Conservation (phyloP, 257 asterid genomes). For the Lithospermum erythrorhizon region DNA sequence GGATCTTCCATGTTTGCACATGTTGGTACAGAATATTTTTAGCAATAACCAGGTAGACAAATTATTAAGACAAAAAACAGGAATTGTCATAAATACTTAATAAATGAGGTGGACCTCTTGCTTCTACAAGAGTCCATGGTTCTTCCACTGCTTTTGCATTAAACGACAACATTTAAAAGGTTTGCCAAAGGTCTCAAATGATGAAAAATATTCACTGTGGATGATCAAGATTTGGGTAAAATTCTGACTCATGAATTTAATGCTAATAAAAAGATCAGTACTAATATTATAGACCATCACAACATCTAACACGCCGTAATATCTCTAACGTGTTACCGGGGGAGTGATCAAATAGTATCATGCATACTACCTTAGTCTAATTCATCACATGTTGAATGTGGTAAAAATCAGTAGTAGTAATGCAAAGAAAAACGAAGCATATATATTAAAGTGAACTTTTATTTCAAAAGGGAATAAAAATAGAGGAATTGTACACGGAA, state of each 20-base stretch:
- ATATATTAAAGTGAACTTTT: not conserved
- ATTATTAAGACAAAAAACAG: not conserved
- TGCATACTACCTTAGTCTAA: too few species aligned
- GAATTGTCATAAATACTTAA: constrained; percentile 1
- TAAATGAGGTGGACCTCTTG: constrained; percentile 14
- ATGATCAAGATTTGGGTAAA: not conserved
- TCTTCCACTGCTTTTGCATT: constrained; percentile 8
- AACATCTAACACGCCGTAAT: too few species aligned
- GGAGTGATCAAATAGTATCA: too few species aligned
- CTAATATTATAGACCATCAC: too few species aligned
- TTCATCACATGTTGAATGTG: not conserved
- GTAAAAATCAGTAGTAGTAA: too few species aligned
- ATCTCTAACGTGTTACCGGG: too few species aligned
- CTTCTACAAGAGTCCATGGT: constrained; percentile 9
- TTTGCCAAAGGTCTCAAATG: not conserved
- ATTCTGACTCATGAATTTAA: not conserved
- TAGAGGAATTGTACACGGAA: constrained; percentile 10
- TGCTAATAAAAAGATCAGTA: too few species aligned
- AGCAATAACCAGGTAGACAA: not conserved
- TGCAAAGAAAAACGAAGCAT: not conserved
- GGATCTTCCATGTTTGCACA: not conserved
- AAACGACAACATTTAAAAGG: constrained; percentile 5
- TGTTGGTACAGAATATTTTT: not conserved
- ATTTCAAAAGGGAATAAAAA: constrained; percentile 7
- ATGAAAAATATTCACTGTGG: not conserved